Conservation (phyloP, 495 filamentous ascomycete species). For the Xylaria grammica region DNA sequence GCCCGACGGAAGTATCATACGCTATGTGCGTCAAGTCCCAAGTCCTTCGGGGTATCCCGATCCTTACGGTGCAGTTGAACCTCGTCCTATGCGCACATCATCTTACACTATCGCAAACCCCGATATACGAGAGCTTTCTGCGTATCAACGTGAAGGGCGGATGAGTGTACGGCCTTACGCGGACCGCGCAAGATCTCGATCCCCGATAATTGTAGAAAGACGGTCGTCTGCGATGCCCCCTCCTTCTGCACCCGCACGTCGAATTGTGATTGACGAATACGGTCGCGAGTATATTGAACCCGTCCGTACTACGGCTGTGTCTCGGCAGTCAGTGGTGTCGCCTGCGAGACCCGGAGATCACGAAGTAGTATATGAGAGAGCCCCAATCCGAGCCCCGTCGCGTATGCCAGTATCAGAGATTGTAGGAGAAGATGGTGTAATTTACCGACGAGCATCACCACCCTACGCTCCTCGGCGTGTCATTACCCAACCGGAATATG, state of each 20-base stretch:
- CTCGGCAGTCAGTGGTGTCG: slow-evolving; percentile 51
- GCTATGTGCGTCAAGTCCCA: slow-evolving; percentile 56
- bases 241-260: slow-evolving; percentile 59
- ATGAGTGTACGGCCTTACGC: slow-evolving; percentile 51
- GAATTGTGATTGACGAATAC: slow-evolving; percentile 72
- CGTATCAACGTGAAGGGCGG: slow-evolving; percentile 41
- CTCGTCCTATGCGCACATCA: slow-evolving; percentile 59
- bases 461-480: slow-evolving; percentile 52
- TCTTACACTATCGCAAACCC: slow-evolving; percentile 66
- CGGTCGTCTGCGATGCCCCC: slow-evolving; percentile 57
- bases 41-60: slow-evolving; percentile 55
- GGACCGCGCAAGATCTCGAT: slow-evolving; percentile 63
- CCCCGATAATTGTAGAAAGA: slow-evolving; percentile 60
- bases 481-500: slow-evolving; percentile 59
- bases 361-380: slow-evolving; percentile 54
- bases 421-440: slow-evolving; percentile 51
- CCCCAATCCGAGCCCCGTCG: slow-evolving; percentile 55
- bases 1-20: slow-evolving; percentile 36
- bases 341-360: slow-evolving; percentile 45
- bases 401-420: slow-evolving; percentile 53
- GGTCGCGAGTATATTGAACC: slow-evolving; percentile 73
- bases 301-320: slow-evolving; percentile 48
- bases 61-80: slow-evolving; percentile 48
- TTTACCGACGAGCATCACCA: slow-evolving; percentile 50
- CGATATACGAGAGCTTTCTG: slow-evolving; percentile 60